phyloP scores from a whole-genome alignment of 495 filamentous ascomycete species.

The Penicilliopsis zonata region DNA sequence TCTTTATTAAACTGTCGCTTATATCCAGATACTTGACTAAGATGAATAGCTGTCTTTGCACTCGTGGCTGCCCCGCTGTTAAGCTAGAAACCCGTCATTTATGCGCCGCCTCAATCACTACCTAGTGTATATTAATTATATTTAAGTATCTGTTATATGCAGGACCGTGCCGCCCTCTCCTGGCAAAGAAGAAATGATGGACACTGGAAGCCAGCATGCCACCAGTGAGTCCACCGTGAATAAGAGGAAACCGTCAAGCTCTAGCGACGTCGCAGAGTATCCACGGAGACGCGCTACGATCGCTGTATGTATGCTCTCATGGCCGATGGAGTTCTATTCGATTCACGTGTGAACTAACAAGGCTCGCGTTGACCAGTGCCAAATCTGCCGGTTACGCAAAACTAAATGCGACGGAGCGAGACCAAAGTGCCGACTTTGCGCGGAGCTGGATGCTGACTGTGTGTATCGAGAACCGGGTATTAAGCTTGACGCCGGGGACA shows the following conservation, averaged over 20 bases:
- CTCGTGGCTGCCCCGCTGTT: neutral
- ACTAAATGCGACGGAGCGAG: constrained; percentile 75
- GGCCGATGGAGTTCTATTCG: constrained; percentile 1
- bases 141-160: neutral
- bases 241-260: constrained; percentile 50
- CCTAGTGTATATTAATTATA: neutral
- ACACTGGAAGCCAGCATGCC: constrained; percentile 2
- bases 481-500: constrained; percentile 78
- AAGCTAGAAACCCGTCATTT: too few relatives aligned
- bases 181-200: constrained; percentile 6
- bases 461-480: constrained; percentile 77
- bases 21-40: neutral
- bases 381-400: constrained; percentile 74
- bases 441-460: constrained; percentile 70
- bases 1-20: neutral
- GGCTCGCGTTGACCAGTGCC: constrained; percentile 42
- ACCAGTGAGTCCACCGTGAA: constrained; percentile 3
- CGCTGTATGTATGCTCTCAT: constrained; percentile 40
- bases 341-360: neutral
- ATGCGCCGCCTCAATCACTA: too few relatives aligned
- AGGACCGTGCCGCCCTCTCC: constrained; percentile 10
- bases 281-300: constrained; percentile 60
- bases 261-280: constrained; percentile 49
- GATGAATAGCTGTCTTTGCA: neutral
- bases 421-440: constrained; percentile 73